Base-by-base conservation (phyloP, 257 asterid genomes). In the Ehretia macrophylla region DNA sequence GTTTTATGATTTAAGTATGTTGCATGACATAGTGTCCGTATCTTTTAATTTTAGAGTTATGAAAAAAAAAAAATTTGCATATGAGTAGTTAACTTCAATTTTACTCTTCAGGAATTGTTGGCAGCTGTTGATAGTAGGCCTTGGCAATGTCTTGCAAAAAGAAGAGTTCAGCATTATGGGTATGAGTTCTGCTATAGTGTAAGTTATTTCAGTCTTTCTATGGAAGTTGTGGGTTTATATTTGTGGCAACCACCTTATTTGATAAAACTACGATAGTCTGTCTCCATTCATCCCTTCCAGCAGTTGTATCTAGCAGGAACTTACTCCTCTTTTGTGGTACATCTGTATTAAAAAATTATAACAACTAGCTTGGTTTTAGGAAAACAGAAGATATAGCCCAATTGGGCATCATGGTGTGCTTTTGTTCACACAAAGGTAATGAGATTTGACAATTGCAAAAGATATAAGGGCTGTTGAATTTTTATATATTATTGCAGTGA, bases 91-190 rank as follows among this genome's bases (percentile, higher is more conserved):
- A 22, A 32, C 35, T 63, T 70, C 14, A 16, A 52, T 55, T 32
- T 47, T 35, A 46, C 52, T 53, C 60, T 72, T 55, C 77, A 92
- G 98, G 95, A 81, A 54, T 61, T 92, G 75, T 95, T 92, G 70
- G 85, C 79, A 0, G 95, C 97, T 11, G 96, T 88, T 63, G 99
- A 88, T 72, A 9, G 62, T 64, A 71, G 70, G 68, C 81, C 83
- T 11, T 92, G 97, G 97, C 78, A 77, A 45, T 80, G 73, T 64
- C 99, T 92, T 63, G 97, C 97, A 60, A 92, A 86, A 82, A 78
- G 99, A 83, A 72, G 94, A 71, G 97, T 92, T 74, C 97, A 92
- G 65, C 99, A 92, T 72, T 81, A 86, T 53, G 97, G 99, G 72
- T 92, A 84, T 32, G 97, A 82, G 77, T 88, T 92, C 63, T 64